Evolutionary conservation across 305 asterid genomes (phyloP).

Genomic region (Solanum hybrid): DNA sequence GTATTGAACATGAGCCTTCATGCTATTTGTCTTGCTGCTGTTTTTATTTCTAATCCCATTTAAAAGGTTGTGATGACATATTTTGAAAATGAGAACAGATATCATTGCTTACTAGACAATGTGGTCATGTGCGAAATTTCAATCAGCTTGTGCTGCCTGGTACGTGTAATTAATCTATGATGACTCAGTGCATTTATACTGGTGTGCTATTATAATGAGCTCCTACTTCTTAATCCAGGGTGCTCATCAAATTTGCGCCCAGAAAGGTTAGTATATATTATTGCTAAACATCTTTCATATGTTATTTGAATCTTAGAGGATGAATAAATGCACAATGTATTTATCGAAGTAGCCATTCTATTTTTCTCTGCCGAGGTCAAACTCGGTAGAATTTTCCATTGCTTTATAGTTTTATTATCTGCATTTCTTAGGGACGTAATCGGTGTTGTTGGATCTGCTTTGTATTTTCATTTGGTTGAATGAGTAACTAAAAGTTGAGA

Average conservation of each 20-base stretch:
- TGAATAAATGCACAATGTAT: neutral
- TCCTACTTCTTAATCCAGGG: constrained; percentile 27
- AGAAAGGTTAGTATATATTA: constrained; percentile 42
- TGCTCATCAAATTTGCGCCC: constrained; percentile 22
- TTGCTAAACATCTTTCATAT: neutral
- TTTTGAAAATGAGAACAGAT: constrained; percentile 30
- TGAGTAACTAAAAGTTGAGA: neutral
- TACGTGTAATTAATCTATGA: constrained; percentile 6
- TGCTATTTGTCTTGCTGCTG: neutral
- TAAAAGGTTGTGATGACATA: neutral
- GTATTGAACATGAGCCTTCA: neutral
- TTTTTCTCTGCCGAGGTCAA: neutral
- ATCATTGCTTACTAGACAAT: constrained; percentile 18
- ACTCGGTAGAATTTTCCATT: neutral
- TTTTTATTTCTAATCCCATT: neutral
- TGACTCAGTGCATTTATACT: neutral
- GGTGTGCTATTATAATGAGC: neutral
- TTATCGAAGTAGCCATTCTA: neutral
- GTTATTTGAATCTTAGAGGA: neutral
- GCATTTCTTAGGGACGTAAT: neutral
- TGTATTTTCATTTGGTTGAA: neutral
- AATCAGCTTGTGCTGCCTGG: constrained; percentile 40
- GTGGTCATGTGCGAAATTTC: constrained; percentile 29
- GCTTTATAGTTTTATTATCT: neutral
- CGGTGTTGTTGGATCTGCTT: neutral